Percentiles rank a stretch among this genome's conserved stretches.
Conservation (phyloP, 441 rosid species). For the Francoa sonchifolia region DNA sequence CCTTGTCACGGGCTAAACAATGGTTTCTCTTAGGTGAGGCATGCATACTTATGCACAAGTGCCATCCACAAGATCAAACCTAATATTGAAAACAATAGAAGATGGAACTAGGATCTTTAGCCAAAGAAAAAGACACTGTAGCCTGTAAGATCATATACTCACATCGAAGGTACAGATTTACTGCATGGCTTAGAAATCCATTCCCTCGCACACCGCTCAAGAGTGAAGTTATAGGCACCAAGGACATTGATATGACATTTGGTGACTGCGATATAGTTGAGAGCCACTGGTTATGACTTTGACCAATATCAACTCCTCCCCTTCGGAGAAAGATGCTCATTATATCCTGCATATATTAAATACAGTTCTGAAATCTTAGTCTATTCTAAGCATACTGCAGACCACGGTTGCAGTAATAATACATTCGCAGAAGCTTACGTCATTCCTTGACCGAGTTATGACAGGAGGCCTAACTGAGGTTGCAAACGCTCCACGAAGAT, state of each 20-base stretch:
- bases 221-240: conserved; percentile 86
- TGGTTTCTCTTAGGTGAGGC: no score
- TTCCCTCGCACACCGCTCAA: conserved; percentile 66
- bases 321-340: conserved; percentile 37
- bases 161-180: conserved; percentile 89
- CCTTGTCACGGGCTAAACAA: no score
- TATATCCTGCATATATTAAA: conserved; percentile 31
- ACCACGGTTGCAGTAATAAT: background rate
- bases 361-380: conserved; percentile 2
- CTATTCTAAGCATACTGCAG: background rate
- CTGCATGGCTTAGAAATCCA: conserved; percentile 81
- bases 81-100: conserved; percentile 1
- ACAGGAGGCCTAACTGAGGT: conserved; percentile 29
- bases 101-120: no score
- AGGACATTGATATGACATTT: conserved; percentile 78
- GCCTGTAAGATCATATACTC: conserved; percentile 14
- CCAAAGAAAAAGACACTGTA: conserved; percentile 3
- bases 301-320: conserved; percentile 65
- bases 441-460: conserved; percentile 38
- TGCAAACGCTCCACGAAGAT: conserved; percentile 26
- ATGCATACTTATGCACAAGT: no score
- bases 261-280: conserved; percentile 72
- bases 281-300: conserved; percentile 79
- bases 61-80: no score
- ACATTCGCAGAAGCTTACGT: conserved; percentile 27